Evolutionary conservation across 176 grass and related monocot genomes (phyloP), one percentile per base, ranked within the genome.

Genomic region (Triticum turgidum): DNA sequence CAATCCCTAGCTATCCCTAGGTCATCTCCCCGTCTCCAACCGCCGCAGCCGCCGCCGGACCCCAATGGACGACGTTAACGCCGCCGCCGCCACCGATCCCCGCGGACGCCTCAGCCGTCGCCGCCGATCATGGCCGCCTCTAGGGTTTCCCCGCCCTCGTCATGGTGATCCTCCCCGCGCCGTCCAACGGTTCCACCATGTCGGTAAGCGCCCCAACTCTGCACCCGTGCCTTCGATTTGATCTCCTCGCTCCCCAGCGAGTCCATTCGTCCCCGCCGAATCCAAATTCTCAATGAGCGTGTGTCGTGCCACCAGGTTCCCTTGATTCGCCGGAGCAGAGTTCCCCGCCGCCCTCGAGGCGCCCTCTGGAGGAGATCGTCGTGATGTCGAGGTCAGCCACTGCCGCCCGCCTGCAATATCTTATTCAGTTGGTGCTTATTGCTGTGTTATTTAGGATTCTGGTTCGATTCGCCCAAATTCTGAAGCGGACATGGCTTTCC

Each of bases 81-180:
- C 34, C 34, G 34, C 34, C 34, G 34, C 34, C 34, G 4, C 34
- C 34, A 35, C 34, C 34, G 34, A 35, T 35, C 34, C 34, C 34
- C 3, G 34, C 0, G 34, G 34, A 5, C 4, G 34, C 34, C 34
- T 35, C 34, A 5, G 34, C 34, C 34, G 34, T 35, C 82, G 54
- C 66, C 76, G 86, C 47, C 20, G 85, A 83, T 44, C 64, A 85
- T 79, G 84, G 59, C 76, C 45, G 25, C 45, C 41, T 22, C 79
- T 91, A 84, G 85, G 85, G 89, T 91, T 87, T 75, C 65, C 18
- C 20, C 5, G 27, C 34, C 65, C 84, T 85, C 80, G 80, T 65
- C 54, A 91, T 87, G 85, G 66, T 91, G 80, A 82, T 83, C 65
- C 39, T 10, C n/a, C 61, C 61, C 76, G 27, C 61, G 49, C 35